phyloP scores from a whole-genome alignment of 306 rosid species.

The Morella rubra region DNA sequence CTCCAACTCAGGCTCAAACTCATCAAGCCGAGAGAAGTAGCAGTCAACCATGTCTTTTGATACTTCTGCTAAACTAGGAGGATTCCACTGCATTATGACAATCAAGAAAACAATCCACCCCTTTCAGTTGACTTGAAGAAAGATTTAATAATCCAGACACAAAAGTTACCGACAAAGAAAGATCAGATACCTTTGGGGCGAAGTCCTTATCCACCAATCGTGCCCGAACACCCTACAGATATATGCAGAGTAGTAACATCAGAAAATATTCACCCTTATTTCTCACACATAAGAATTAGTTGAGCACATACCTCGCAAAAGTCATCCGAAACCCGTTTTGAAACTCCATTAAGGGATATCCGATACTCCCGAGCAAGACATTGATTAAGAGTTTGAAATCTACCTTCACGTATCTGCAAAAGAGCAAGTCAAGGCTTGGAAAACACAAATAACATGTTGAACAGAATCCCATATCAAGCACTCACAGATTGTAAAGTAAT shows the following conservation, averaged over 20 bases:
- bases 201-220: conserved; percentile 86
- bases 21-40: conserved; percentile 58
- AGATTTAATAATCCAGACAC: not conserved
- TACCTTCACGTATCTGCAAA: conserved; percentile 84
- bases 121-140: not conserved
- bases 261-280: conserved; percentile 2
- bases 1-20: conserved; percentile 61
- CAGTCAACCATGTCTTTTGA: conserved; percentile 78
- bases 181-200: conserved; percentile 70
- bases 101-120: conserved; percentile 16
- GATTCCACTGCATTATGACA: conserved; percentile 76
- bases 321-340: conserved; percentile 61
- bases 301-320: conserved; percentile 67
- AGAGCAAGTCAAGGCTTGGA: conserved; percentile 28
- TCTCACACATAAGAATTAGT: conserved; percentile 2
- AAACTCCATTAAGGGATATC: conserved; percentile 54
- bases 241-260: conserved; percentile 5
- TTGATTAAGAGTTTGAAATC: conserved; percentile 82
- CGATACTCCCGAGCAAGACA: conserved; percentile 90
- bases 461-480: conserved; percentile 27
- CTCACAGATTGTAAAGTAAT: conserved; percentile 84
- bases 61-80: conserved; percentile 65
- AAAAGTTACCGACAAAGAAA: conserved; percentile 5
- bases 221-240: conserved; percentile 77
- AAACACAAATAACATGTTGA: conserved; percentile 3